Evolutionary conservation across 208 protist species (phyloP), one percentile per base, ranked within the genome.

Genomic region (Angomonas ambiguus): DNA sequence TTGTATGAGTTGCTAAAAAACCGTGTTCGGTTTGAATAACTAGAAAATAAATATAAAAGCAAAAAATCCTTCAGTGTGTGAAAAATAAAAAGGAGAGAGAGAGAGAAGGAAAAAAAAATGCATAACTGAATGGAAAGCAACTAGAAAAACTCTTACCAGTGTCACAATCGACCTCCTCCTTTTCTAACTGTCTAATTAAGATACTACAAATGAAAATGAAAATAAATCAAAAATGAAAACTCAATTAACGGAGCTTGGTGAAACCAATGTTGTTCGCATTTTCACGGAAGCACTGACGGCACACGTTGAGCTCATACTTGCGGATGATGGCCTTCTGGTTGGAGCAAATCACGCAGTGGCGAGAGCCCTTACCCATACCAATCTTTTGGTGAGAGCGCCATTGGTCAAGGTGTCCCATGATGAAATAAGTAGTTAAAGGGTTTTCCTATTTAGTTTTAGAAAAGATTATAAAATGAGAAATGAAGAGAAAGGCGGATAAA

Each of bases 231-330:
- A 59, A 22, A 59, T 34, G n/a, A 59, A 35, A 59, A 35, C 22
- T 10, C 25, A n/a, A 59, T 92, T 92, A 95, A 59, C 85, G 85
- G 28, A 95, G 87, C 87, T 97, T 97, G 67, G 59, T 77, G 83
- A 94, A 97, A 56, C 90, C 90, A 67, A 96, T 91, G 80, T 92
- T 68, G 71, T 93, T 76, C 16, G 88, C 83, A 70, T 97, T 97
- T 73, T 96, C 90, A 79, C 88, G 87, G 87, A 97, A 97, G 87
- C 93, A 97, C 85, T 96, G 88, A 77, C 93, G 87, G 87, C 93
- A 97, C 22, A 96, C 80, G 80, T 94, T 94, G 57, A 97, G 85
- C 69, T 91, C 93, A 75, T 97, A 97, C 84, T 97, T 97, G 78
- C 93, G 86, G 76, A 97, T 97, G 63, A 97, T 68, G 41, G 91